These are phyloP conservation scores for Penicillium sp. DNA, from an alignment of 2,329 filamentous ascomycete species.

Conservation along the genomic window DNA sequence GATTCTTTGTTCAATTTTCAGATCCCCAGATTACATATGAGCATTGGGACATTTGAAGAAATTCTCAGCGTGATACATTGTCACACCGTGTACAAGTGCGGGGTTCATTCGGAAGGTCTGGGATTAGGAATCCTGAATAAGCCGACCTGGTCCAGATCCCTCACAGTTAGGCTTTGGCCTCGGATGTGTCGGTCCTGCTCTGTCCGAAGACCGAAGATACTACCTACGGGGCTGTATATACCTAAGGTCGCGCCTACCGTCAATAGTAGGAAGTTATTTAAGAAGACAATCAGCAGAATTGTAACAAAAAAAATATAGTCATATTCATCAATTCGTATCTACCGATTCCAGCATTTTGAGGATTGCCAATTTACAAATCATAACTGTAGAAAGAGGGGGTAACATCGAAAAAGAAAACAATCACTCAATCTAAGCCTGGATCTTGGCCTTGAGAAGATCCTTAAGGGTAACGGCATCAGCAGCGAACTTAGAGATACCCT, in stretches of 20 bases:
- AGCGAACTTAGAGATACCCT: conserved; percentile 99
- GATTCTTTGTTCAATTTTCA: background rate
- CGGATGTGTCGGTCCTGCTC: conserved; percentile 8
- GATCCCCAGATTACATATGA: background rate
- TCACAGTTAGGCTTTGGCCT: background rate
- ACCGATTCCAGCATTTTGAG: conserved; percentile 25
- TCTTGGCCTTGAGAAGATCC: conserved; percentile 85
- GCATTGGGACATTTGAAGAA: background rate
- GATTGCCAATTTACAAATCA: conserved; percentile 29
- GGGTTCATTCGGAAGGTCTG: conserved; percentile 5
- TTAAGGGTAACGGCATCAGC: conserved; percentile 94
- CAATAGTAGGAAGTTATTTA: background rate
- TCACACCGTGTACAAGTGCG: conserved; percentile 12
- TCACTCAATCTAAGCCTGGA: conserved; percentile 49
- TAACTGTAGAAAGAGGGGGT: conserved; percentile 1
- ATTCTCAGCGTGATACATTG: conserved; percentile 1
- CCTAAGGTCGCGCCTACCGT: background rate
- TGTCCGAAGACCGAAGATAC: background rate
- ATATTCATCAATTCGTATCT: conserved; percentile 31
- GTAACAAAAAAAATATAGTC: background rate
- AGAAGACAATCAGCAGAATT: background rate
- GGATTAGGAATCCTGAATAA: conserved; percentile 17
- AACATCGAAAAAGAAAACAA: conserved; percentile 7
- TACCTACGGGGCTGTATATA: background rate
- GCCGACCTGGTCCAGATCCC: conserved; percentile 20